phyloP scores from a whole-genome alignment of 2,329 filamentous ascomycete species.

The Trichoderma sp. region DNA sequence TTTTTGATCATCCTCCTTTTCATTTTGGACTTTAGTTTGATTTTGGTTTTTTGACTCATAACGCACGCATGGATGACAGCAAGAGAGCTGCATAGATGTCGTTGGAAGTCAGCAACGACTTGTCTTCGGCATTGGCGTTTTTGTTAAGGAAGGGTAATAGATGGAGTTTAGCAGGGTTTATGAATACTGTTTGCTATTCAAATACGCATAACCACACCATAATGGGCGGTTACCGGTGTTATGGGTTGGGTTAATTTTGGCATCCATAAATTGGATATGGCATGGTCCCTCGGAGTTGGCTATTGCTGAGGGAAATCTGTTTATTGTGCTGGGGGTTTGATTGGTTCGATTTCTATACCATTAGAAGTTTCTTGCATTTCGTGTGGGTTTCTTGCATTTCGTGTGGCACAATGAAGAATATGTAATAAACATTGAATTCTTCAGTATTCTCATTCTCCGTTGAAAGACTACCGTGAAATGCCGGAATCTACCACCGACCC shows the following conservation, averaged over 20 bases:
- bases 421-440: background rate
- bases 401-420: too few species aligned
- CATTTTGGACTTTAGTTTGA: too few species aligned
- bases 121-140: background rate
- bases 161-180: background rate
- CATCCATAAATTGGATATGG: background rate
- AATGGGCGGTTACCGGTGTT: background rate
- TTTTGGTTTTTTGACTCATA: background rate
- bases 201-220: background rate
- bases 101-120: background rate
- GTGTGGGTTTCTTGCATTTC: too few species aligned
- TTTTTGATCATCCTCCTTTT: background rate
- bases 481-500: background rate
- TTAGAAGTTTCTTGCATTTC: too few species aligned
- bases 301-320: too few species aligned
- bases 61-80: background rate
- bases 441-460: background rate
- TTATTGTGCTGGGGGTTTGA: too few species aligned
- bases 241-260: background rate
- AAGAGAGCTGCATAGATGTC: background rate
- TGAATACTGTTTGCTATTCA: background rate
- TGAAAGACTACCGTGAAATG: background rate
- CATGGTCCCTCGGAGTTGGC: background rate
- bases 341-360: too few species aligned
- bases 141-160: background rate